Base-by-base conservation (phyloP, 352 stramenopile genomes). In the Phytophthora tubulina region DNA sequence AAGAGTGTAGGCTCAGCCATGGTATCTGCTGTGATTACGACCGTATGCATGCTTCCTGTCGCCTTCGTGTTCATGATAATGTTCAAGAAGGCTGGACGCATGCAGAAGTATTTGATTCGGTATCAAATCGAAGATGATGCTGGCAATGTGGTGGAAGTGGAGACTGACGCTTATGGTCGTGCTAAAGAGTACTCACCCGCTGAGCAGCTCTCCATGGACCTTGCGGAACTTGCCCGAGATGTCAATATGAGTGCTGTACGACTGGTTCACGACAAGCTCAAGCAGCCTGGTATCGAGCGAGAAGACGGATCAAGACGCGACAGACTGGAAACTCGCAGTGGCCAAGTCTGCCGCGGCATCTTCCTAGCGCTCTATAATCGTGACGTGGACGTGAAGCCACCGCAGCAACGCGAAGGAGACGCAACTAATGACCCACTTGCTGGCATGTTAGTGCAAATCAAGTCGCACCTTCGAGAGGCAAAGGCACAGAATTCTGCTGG, bases 41-140 rank as follows among this genome's bases (percentile, higher is more conserved):
- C 82, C 3, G 7, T 94, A 15, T 90, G 78, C 46, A 90, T 92
- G 81, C 70, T 92, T 0, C 86, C 86, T 0, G 75, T 94, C 0
- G 80, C 78, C 11, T 79, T 91, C 42, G 76, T 85, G 30, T 88
- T 94, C 51, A 70, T 91, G 44, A 74, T 88, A 17, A 86, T 94
- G 73, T 94, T 91, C 66, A 92, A 92, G 56, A 91, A 90, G 51
- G 82, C 86, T 5, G 86, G 78, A 3, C 73, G 78, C 6, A 75
- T 79, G 52, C 78, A 92, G 30, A 83, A 80, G 33, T 92, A 89
- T 50, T 33, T 92, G 6, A 79, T 94, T 21, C 84, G 85, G 3
- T 91, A 89, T 50, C 79, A 86, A 35, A 65, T 92, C 0, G 86
- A 92, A 51, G 84, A 91, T 46, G 76, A 85, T 13, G 75, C 77